These are phyloP conservation scores for Stagonosporopsis cucurbitacearum DNA, from an alignment of 2,329 filamentous ascomycete genomes.

Conservation along the genomic window DNA sequence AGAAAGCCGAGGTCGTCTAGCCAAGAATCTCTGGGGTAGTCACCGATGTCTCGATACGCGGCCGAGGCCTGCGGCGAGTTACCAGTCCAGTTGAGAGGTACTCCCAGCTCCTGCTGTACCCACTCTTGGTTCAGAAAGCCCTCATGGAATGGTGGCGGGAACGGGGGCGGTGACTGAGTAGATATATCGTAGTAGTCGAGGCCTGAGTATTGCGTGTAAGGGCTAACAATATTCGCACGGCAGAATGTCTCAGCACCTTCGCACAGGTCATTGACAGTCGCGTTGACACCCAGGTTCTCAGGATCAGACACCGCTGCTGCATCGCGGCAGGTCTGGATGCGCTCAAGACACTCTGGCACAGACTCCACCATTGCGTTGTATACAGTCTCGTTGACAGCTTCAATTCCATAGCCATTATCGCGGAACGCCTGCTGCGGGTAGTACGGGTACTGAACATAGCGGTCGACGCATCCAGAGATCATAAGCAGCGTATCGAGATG, in stretches of 20 bases:
- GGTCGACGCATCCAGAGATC: constrained; percentile 64
- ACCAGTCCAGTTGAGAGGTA: constrained; percentile 58
- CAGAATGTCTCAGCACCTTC: constrained; percentile 55
- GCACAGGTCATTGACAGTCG: constrained; percentile 52
- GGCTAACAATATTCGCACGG: constrained; percentile 24
- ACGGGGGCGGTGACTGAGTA: constrained; percentile 25
- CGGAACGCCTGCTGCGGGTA: constrained; percentile 60
- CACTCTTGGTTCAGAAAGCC: constrained; percentile 55
- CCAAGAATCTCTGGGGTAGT: constrained; percentile 53
- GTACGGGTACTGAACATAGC: constrained; percentile 55
- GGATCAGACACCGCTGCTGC: constrained; percentile 59
- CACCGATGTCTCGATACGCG: constrained; percentile 47
- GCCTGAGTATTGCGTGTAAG: constrained; percentile 25
- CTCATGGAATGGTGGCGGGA: constrained; percentile 28
- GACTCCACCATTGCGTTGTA: constrained; percentile 56
- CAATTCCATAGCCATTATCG: constrained; percentile 67
- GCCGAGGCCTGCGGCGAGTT: constrained; percentile 25
- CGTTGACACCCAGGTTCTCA: constrained; percentile 50
- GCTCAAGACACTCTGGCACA: constrained; percentile 62
- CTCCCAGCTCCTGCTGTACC: constrained; percentile 63
- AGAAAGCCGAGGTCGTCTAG: constrained; percentile 48
- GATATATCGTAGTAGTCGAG: constrained; percentile 30
- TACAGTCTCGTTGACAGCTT: constrained; percentile 57
- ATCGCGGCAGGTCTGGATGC: constrained; percentile 59
- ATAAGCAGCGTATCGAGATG: constrained; percentile 61